Base-by-base conservation (phyloP, 75 land plant genomes). In the Selaginella moellendorffii region DNA sequence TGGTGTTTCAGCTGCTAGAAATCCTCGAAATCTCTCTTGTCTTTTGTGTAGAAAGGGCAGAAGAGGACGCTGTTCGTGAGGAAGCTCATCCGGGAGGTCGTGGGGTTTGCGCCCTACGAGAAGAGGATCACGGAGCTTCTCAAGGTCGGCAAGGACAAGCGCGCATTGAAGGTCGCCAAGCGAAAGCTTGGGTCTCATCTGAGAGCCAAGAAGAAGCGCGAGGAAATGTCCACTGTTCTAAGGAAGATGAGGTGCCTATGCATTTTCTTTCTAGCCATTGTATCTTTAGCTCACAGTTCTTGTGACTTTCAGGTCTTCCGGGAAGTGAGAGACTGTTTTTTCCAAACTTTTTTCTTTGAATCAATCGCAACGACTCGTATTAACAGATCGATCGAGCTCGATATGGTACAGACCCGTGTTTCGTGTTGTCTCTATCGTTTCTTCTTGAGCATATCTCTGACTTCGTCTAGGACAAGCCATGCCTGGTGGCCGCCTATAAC, bases 61-160 rank as follows among this genome's bases (percentile, higher is more conserved):
- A 36, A 5, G 14, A 36, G 97, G 52, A 80, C 82, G 1, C 81
- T 73, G 18, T 74, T 90, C 68, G 93, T 85, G 23, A 76, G 80
- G 73, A 82, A 65, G 62, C 53, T 90, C 22, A 90, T 90, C 22
- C 68, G 97, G 36, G 97, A 90, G 67, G 95, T 90, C 60, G 97
- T 78, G 54, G 97, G 97, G 0, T 88, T 90, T 74, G 97, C 95
- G 18, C 97, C 97, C 0, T 90, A 90, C 70, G 97, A 90, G 84
- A 90, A 81, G 81, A 68, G 96, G 30, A 87, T 90, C 53, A 84
- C 92, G 12, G 96, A 90, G 72, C 76, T 90, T 58, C 69, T 90
- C 0, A 90, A 90, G 68, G 96, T 90, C 29, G 96, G 88, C 10
- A 90, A 90, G 65, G 96, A 90, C 64, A 90, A 90, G 66, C 74